phyloP scores from a whole-genome alignment of 176 grass and related monocot genomes.

The Bothriochloa decipiens region DNA sequence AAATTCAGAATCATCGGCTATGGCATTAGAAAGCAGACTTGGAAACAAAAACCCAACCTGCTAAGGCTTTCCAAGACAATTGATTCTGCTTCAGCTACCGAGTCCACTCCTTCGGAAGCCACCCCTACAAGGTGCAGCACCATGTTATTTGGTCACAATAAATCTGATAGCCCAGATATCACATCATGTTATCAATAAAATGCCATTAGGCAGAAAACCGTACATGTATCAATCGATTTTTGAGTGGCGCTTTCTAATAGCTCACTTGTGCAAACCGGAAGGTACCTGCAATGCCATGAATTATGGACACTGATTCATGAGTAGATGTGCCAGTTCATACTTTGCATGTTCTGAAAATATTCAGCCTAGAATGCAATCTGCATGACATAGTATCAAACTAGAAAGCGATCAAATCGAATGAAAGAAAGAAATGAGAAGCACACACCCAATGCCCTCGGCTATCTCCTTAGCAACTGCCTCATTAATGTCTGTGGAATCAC shows the following conservation, averaged over 20 bases:
- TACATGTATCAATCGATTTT: slow-evolving; percentile 83
- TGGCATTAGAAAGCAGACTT: background rate
- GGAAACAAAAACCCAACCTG: slow-evolving; percentile 46
- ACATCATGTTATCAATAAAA: background rate
- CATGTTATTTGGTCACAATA: slow-evolving; percentile 37
- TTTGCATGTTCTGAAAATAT: background rate
- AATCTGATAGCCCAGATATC: background rate
- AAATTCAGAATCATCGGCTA: background rate
- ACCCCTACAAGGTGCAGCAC: slow-evolving; percentile 67
- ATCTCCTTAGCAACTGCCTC: slow-evolving; percentile 81
- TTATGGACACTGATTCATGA: background rate
- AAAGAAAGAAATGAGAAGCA: slow-evolving; percentile 8
- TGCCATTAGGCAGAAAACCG: slow-evolving; percentile 3
- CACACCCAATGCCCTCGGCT: slow-evolving; percentile 76
- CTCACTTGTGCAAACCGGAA: slow-evolving; percentile 82
- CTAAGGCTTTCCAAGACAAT: slow-evolving; percentile 89
- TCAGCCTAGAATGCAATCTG: slow-evolving; percentile 6
- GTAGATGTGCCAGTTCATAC: background rate
- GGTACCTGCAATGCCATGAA: slow-evolving; percentile 60
- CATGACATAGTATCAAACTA: background rate
- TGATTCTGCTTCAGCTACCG: slow-evolving; percentile 76
- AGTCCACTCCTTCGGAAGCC: slow-evolving; percentile 75
- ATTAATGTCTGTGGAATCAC: slow-evolving; percentile 79
- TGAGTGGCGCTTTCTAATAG: slow-evolving; percentile 77
- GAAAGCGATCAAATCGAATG: background rate